phyloP scores from a whole-genome alignment of 768 basidiomycete species.

The Boletus vermiculosoides region DNA sequence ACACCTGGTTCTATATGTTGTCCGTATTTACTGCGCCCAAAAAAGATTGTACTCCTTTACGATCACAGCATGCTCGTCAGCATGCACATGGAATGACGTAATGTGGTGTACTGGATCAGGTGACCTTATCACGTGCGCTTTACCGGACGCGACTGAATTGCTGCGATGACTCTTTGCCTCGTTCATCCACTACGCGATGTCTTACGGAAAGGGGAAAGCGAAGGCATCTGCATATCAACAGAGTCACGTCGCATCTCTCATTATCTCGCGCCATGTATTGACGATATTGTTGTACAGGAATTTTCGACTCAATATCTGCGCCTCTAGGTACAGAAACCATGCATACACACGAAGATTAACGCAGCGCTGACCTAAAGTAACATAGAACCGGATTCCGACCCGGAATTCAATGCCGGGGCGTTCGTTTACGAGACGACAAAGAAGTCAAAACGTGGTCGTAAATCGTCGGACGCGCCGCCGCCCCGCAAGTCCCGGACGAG shows the following conservation, averaged over 20 bases:
- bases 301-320: slow-evolving; percentile 31
- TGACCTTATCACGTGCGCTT: slow-evolving; percentile 19
- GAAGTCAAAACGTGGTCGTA: slow-evolving; percentile 18
- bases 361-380: background rate
- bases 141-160: background rate
- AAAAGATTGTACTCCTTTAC: slow-evolving; percentile 34
- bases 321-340: slow-evolving; percentile 32
- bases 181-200: slow-evolving; percentile 16
- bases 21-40: slow-evolving; percentile 26
- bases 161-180: background rate
- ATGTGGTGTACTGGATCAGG: background rate
- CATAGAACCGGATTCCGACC: slow-evolving; percentile 34
- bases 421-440: slow-evolving; percentile 32
- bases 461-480: slow-evolving; percentile 13
- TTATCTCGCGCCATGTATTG: background rate
- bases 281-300: slow-evolving; percentile 15
- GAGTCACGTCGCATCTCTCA: slow-evolving; percentile 8
- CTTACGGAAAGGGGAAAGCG: slow-evolving; percentile 10
- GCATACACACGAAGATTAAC: background rate
- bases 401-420: slow-evolving; percentile 32
- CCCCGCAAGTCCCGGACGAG: slow-evolving; percentile 18
- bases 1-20: slow-evolving; percentile 29
- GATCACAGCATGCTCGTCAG: slow-evolving; percentile 13
- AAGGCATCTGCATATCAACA: slow-evolving; percentile 21
- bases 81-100: background rate